Percentiles rank a stretch among this genome's conserved stretches.
Conservation (phyloP, 176 grass and related monocot genomes). For the Oryza longistaminata region DNA sequence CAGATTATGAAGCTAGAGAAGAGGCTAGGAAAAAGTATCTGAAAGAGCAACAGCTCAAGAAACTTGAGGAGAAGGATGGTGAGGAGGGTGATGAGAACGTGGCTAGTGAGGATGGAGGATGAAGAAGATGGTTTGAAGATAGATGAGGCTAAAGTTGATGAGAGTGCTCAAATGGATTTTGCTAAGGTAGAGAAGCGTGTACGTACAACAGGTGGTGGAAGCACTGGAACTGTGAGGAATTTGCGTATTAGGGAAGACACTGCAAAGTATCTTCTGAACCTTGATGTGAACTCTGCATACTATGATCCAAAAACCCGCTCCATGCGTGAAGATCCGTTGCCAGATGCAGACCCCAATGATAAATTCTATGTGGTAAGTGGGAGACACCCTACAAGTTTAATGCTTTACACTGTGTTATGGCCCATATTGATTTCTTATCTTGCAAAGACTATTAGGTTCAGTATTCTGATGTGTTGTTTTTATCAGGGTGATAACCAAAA, state of each 20-base stretch:
- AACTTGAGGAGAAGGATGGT: conserved; percentile 84
- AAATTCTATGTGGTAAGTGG: conserved; percentile 85
- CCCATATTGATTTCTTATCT: neutral
- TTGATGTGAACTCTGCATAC: conserved; percentile 96
- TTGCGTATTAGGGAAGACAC: conserved; percentile 98
- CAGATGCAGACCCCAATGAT: conserved; percentile 95
- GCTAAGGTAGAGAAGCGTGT: conserved; percentile 98
- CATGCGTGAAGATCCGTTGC: conserved; percentile 93
- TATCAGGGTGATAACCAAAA: conserved; percentile 97
- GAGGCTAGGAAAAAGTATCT: conserved; percentile 89
- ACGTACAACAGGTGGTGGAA: conserved; percentile 92
- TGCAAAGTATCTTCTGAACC: conserved; percentile 88
- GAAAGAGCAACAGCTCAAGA: conserved; percentile 93
- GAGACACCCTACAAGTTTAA: neutral
- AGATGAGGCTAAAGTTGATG: conserved; percentile 97
- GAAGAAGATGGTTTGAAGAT: conserved; percentile 80
- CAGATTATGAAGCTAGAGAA: conserved; percentile 80
- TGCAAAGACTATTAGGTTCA: conserved; percentile 1
- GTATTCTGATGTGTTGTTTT: conserved; percentile 19
- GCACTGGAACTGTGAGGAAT: conserved; percentile 97
- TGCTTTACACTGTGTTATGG: neutral
- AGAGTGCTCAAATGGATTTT: conserved; percentile 96
- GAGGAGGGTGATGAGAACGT: conserved; percentile 51
- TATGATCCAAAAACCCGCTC: conserved; percentile 98
- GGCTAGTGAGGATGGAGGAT: conserved; percentile 74